These are phyloP conservation scores for Verticillium longisporum DNA, from an alignment of 2,329 filamentous ascomycete genomes.

Conservation along the genomic window DNA sequence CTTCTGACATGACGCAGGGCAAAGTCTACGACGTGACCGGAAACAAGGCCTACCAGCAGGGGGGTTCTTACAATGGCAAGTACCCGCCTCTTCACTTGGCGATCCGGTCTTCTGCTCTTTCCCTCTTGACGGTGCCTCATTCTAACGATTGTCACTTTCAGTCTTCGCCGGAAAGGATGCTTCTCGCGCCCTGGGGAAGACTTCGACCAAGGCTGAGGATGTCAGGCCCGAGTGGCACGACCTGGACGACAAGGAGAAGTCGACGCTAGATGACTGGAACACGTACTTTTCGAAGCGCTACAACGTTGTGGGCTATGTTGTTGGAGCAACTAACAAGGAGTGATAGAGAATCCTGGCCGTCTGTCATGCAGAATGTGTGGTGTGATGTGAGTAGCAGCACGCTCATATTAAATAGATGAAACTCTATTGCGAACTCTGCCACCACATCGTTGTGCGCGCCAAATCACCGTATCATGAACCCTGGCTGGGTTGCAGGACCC, in stretches of 20 bases:
- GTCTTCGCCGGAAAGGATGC: slow-evolving; percentile 96
- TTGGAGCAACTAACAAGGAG: slow-evolving; percentile 52
- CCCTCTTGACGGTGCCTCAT: not conserved
- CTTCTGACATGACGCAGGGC: slow-evolving; percentile 46
- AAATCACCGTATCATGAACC: not conserved
- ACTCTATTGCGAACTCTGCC: not conserved
- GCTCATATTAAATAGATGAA: not conserved
- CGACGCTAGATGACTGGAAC: slow-evolving; percentile 82
- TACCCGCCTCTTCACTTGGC: slow-evolving; percentile 5
- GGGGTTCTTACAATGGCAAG: slow-evolving; percentile 79
- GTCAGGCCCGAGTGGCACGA: slow-evolving; percentile 77
- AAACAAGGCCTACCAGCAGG: slow-evolving; percentile 78
- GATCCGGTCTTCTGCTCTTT: not conserved
- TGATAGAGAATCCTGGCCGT: slow-evolving; percentile 11
- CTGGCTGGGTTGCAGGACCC: too few relatives aligned
- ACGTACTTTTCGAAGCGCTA: slow-evolving; percentile 97
- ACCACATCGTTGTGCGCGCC: not conserved
- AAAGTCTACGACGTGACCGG: slow-evolving; percentile 90
- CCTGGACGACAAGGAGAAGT: slow-evolving; percentile 77
- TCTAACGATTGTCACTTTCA: slow-evolving; percentile 26
- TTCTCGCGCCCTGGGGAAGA: slow-evolving; percentile 82
- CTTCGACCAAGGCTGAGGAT: slow-evolving; percentile 80
- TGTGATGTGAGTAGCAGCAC: not conserved
- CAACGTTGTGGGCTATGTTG: slow-evolving; percentile 71
- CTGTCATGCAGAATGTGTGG: not conserved